phyloP scores from a whole-genome alignment of 495 filamentous ascomycete genomes.

The Penicillium alfredii region DNA sequence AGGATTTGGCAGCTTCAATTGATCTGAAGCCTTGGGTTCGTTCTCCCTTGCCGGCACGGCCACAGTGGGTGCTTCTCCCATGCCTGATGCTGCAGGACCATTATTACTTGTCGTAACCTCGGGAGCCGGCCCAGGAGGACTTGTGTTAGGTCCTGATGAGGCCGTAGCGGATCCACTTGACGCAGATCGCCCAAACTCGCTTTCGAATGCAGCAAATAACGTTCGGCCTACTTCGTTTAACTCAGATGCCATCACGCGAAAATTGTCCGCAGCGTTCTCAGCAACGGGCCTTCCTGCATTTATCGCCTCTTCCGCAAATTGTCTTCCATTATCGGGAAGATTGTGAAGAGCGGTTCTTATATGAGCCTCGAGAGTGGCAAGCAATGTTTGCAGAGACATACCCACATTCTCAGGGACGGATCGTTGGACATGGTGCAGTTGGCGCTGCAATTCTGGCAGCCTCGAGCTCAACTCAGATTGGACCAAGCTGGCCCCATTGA shows the following conservation, averaged over 20 bases:
- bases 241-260: slow-evolving; percentile 40
- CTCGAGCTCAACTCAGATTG: slow-evolving; percentile 33
- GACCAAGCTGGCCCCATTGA: slow-evolving; percentile 31
- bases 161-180: slow-evolving; percentile 1
- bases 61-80: background rate
- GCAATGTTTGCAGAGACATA: slow-evolving; percentile 33
- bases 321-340: slow-evolving; percentile 33
- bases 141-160: slow-evolving; percentile 3
- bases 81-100: background rate
- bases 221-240: slow-evolving; percentile 41
- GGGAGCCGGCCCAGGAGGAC: slow-evolving; percentile 1
- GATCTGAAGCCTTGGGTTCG: background rate
- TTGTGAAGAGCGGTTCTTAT: slow-evolving; percentile 38
- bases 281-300: slow-evolving; percentile 36
- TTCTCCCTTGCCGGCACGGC: slow-evolving; percentile 1
- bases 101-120: no score
- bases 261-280: slow-evolving; percentile 34
- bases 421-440: slow-evolving; percentile 35
- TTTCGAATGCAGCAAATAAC: slow-evolving; percentile 36
- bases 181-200: slow-evolving; percentile 26
- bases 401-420: slow-evolving; percentile 39
- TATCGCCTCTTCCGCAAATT: slow-evolving; percentile 31
- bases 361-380: slow-evolving; percentile 39
- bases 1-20: background rate
- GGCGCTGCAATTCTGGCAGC: slow-evolving; percentile 36